Evolutionary conservation across 2,329 filamentous ascomycete genomes (phyloP), one percentile per base, ranked within the genome.

Genomic region (Talaromyces sp.): DNA sequence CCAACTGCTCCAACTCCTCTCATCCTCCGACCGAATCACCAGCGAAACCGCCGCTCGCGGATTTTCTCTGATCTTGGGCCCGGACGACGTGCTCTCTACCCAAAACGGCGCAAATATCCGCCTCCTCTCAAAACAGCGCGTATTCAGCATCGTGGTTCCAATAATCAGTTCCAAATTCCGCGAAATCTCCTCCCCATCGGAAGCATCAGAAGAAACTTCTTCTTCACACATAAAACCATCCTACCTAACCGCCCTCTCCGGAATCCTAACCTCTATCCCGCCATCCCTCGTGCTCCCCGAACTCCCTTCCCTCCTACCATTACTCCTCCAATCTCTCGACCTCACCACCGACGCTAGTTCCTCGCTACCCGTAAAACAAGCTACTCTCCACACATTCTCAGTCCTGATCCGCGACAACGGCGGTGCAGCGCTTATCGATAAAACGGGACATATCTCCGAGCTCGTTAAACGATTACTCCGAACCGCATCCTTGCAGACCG

Each of bases 281-380:
- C 83, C 84, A 35, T 73, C 79, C 4, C 77, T 88, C 43, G 78
- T 87, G 11, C 78, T 84, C 64, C 78, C 83, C 13, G 81, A 85
- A 64, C 76, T 87, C 8, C 73, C 76, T 1, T 79, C 79, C 4
- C 74, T 88, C 1, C 74, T 84, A 4, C 82, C 84, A 0, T 75
- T 87, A 1, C 78, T 88, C 17, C 75, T 88, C 0, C 85, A 88
- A 66, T 82, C 79, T 33, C 77, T 88, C 5, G 85, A 88, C 63
- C 43, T 60, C 2, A 37, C 39, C n/a, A 15, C 48, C 1, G 25
- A 53, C n/a, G 31, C 37, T 4, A 8, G 53, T 5, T 39, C 33
- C 5, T 43, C 50, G 2, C 17, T 39, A 5, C 75, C 85, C 10
- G 81, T 87, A 61, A 86, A 86, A 63, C 75, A 79, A 56, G 82